Percentiles rank a stretch among this genome's conserved stretches.
These are phyloP conservation scores for Talaromyces sp. DNA, from an alignment of 2,329 filamentous ascomycete genomes.

Conservation along the genomic window DNA sequence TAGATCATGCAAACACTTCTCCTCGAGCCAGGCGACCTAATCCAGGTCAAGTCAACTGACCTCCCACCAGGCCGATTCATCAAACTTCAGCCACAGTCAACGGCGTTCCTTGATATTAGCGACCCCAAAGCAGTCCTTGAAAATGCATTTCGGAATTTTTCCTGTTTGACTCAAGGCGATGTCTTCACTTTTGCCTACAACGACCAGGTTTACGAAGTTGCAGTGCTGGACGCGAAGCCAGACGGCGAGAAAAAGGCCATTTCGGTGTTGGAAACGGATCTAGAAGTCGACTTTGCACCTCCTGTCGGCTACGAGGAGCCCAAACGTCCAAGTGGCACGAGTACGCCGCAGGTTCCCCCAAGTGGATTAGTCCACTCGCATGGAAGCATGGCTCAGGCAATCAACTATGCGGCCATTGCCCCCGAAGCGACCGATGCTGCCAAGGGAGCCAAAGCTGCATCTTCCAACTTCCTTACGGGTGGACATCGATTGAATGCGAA, in stretches of 20 bases:
- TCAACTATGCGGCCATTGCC: conserved; percentile 90
- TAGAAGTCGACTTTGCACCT: conserved; percentile 92
- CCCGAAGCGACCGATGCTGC: conserved; percentile 66
- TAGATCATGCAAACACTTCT: conserved; percentile 90
- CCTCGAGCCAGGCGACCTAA: conserved; percentile 86
- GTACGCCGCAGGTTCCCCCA: conserved; percentile 68
- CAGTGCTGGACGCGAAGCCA: conserved; percentile 89
- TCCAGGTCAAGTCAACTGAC: conserved; percentile 93
- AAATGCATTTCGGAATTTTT: conserved; percentile 93
- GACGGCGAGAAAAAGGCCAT: conserved; percentile 75
- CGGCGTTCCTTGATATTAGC: conserved; percentile 91
- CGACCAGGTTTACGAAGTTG: conserved; percentile 87
- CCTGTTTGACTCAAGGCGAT: conserved; percentile 86
- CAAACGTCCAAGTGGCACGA: conserved; percentile 67
- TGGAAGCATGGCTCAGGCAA: conserved; percentile 94
- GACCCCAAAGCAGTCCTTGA: conserved; percentile 97
- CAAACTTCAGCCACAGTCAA: conserved; percentile 92
- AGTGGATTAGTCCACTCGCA: conserved; percentile 76
- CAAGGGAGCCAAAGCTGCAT: conserved; percentile 57
- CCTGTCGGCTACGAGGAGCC: conserved; percentile 94
- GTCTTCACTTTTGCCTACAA: conserved; percentile 97
- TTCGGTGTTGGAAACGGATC: conserved; percentile 92
- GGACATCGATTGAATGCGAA: conserved; percentile 81
- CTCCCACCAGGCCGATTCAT: conserved; percentile 86
- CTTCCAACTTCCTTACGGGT: conserved; percentile 73